phyloP scores from a whole-genome alignment of 148 eudicot species.

The Camellia granthamiana region DNA sequence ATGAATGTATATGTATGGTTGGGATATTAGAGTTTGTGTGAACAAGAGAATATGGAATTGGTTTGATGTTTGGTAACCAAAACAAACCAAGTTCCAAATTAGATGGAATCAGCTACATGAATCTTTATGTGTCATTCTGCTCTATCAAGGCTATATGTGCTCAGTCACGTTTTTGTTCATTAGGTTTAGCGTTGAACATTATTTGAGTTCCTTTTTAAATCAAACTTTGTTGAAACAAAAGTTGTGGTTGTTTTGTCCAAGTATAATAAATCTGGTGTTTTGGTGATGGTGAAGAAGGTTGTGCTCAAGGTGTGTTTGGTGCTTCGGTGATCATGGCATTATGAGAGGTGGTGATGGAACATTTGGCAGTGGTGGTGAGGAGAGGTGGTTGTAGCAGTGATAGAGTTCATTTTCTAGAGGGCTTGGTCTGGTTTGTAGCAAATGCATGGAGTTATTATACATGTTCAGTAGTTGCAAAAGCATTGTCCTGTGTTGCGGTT shows the following conservation, averaged over 20 bases:
- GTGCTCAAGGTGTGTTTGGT: background rate
- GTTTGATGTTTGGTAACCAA: background rate
- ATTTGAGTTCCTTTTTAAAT: background rate
- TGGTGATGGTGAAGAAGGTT: background rate
- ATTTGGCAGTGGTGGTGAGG: background rate
- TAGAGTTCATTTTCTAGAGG: background rate
- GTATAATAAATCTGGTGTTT: background rate
- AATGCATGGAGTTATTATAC: conserved; percentile 4
- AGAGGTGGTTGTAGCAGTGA: background rate
- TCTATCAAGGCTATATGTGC: too few species aligned
- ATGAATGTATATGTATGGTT: too few species aligned
- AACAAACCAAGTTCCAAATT: too few species aligned
- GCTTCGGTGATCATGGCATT: background rate
- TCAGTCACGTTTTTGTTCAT: too few species aligned
- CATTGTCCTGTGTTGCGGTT: background rate
- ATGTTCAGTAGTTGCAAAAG: background rate
- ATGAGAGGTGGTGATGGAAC: background rate
- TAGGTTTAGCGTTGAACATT: background rate
- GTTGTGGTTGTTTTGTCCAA: background rate
- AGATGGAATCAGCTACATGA: too few species aligned
- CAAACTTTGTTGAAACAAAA: background rate
- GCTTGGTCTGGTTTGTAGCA: background rate
- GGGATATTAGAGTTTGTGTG: background rate
- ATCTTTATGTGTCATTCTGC: too few species aligned
- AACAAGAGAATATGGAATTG: background rate